phyloP scores from a whole-genome alignment of 2,329 filamentous ascomycete genomes.

The Didymella sp. region DNA sequence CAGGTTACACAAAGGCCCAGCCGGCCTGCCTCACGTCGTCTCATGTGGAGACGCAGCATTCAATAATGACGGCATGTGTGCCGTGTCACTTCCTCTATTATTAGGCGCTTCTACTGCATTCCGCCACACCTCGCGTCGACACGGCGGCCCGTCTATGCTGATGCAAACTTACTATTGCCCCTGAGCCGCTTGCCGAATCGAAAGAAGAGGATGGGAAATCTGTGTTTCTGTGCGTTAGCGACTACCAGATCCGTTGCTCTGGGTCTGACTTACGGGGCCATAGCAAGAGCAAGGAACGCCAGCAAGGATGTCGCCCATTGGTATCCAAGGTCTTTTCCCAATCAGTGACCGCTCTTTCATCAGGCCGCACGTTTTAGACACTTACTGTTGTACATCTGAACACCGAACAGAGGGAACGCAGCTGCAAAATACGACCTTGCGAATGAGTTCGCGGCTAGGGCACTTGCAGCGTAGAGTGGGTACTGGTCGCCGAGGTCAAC shows the following conservation, averaged over 20 bases:
- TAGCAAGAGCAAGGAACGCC: slow-evolving; percentile 57
- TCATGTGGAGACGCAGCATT: slow-evolving; percentile 45
- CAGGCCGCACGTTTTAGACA: slow-evolving; percentile 34
- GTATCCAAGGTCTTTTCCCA: slow-evolving; percentile 53
- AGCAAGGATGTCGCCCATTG: slow-evolving; percentile 59
- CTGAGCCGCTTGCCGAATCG: slow-evolving; percentile 58
- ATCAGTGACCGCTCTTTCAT: slow-evolving; percentile 56
- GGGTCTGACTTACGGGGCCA: slow-evolving; percentile 54
- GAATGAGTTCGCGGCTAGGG: slow-evolving; percentile 60
- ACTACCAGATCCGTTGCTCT: slow-evolving; percentile 32
- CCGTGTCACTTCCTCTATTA: slow-evolving; percentile 47
- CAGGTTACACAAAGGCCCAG: slow-evolving; percentile 38
- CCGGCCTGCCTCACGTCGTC: slow-evolving; percentile 44
- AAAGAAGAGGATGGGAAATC: slow-evolving; percentile 58
- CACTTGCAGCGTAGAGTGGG: slow-evolving; percentile 58
- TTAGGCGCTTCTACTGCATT: slow-evolving; percentile 33
- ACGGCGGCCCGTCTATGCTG: slow-evolving; percentile 37
- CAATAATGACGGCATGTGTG: slow-evolving; percentile 45
- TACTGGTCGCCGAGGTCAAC: slow-evolving; percentile 49
- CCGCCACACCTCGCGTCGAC: slow-evolving; percentile 20
- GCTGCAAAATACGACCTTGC: slow-evolving; percentile 58
- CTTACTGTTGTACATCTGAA: slow-evolving; percentile 61
- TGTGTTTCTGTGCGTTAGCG: slow-evolving; percentile 46
- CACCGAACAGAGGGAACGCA: slow-evolving; percentile 56
- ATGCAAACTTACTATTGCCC: slow-evolving; percentile 56